These are phyloP conservation scores for Penicillium canariense DNA, from an alignment of 495 filamentous ascomycete species.

Conservation along the genomic window DNA sequence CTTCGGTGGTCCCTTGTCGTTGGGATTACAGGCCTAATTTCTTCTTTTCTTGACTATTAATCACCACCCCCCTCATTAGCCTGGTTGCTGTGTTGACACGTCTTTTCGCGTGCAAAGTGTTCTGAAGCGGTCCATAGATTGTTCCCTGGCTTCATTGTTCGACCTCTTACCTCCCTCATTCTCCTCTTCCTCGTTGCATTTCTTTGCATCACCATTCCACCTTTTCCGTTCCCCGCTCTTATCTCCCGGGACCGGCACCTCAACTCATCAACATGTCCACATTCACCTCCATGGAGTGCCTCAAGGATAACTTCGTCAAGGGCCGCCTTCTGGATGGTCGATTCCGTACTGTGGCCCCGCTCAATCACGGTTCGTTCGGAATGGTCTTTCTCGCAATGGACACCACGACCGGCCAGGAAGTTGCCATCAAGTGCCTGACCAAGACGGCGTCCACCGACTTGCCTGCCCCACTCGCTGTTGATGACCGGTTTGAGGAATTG, in stretches of 20 bases:
- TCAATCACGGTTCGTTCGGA: slow-evolving; percentile 98
- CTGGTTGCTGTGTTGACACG: slow-evolving; percentile 44
- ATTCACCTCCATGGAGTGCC: slow-evolving; percentile 71
- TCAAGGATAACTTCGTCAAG: slow-evolving; percentile 69
- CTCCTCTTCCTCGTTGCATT: slow-evolving; percentile 18
- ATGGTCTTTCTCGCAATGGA: slow-evolving; percentile 95
- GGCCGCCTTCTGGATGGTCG: slow-evolving; percentile 78
- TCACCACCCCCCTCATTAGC: slow-evolving; percentile 30
- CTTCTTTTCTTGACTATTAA: slow-evolving; percentile 42
- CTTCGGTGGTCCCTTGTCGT: slow-evolving; percentile 28
- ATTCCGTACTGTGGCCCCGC: slow-evolving; percentile 84
- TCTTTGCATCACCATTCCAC: slow-evolving; percentile 18
- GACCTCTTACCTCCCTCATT: slow-evolving; percentile 11
- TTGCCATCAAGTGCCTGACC: slow-evolving; percentile 92
- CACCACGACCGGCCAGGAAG: slow-evolving; percentile 65
- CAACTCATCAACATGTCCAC: slow-evolving; percentile 35
- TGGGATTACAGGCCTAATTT: slow-evolving; percentile 33
- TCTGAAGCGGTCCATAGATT: slow-evolving; percentile 32
- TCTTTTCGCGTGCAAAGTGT: slow-evolving; percentile 35
- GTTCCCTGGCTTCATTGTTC: slow-evolving; percentile 21
- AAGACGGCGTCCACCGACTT: slow-evolving; percentile 62
- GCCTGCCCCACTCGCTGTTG: slow-evolving; percentile 57
- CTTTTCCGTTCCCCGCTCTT: slow-evolving; percentile 7
- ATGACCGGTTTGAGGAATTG: slow-evolving; percentile 86
- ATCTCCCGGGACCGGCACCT: slow-evolving; percentile 27